These are phyloP conservation scores for Colletotrichum coccodes DNA, from an alignment of 2,329 filamentous ascomycete genomes.

Conservation along the genomic window DNA sequence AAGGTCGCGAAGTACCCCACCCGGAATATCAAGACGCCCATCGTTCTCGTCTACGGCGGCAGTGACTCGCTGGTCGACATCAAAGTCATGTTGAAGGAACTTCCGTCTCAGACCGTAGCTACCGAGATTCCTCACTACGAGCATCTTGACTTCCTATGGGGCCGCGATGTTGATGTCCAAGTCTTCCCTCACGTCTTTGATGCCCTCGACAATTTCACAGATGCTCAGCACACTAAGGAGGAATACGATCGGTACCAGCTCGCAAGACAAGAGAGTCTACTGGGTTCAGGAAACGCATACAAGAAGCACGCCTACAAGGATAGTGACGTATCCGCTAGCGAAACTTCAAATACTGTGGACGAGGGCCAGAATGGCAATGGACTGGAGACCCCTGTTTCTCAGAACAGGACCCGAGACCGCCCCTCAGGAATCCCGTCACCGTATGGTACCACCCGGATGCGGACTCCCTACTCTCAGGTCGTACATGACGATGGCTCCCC, in stretches of 20 bases:
- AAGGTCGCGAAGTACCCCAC: constrained; percentile 97
- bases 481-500: constrained; percentile 28
- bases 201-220: constrained; percentile 79
- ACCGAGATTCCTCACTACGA: constrained; percentile 93
- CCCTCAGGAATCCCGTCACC: constrained; percentile 30
- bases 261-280: constrained; percentile 61
- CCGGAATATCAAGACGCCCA: constrained; percentile 94
- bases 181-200: constrained; percentile 95
- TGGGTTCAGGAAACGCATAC: constrained; percentile 48
- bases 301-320: constrained; percentile 39
- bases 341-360: constrained; percentile 21
- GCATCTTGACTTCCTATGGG: constrained; percentile 97
- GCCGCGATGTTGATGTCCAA: constrained; percentile 80
- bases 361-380: constrained; percentile 16
- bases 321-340: constrained; percentile 40
- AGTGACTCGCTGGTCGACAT: constrained; percentile 96
- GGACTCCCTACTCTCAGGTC: constrained; percentile 19
- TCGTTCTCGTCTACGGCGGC: constrained; percentile 93
- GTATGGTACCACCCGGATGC: constrained; percentile 23
- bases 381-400: constrained; percentile 8
- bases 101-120: constrained; percentile 85
- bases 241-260: constrained; percentile 68
- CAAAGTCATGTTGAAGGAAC: constrained; percentile 87
- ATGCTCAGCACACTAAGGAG: constrained; percentile 66
- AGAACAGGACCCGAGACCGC: constrained; percentile 18